phyloP scores from a whole-genome alignment of 495 filamentous ascomycete genomes.

The Penicillium nucicola region DNA sequence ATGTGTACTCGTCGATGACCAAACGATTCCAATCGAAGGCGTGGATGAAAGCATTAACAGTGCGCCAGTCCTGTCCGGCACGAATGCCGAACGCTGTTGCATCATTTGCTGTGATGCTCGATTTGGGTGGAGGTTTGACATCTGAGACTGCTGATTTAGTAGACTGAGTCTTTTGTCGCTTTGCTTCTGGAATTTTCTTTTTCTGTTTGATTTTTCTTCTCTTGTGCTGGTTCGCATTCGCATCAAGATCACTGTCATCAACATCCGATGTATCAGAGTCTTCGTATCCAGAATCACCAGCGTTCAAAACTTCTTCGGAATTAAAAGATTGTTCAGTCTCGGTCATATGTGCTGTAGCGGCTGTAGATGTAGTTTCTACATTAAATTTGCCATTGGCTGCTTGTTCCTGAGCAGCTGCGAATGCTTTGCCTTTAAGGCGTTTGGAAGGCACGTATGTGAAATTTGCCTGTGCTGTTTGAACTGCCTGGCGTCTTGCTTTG shows the following conservation, averaged over 20 bases:
- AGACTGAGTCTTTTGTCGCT: neutral
- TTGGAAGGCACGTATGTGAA: slow-evolving; percentile 30
- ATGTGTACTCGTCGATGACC: slow-evolving; percentile 69
- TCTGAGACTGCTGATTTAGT: neutral
- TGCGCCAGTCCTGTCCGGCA: slow-evolving; percentile 9
- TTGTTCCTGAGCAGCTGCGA: slow-evolving; percentile 2
- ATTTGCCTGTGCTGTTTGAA: slow-evolving; percentile 15
- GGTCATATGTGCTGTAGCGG: no score
- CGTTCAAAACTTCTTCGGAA: neutral
- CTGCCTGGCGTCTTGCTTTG: slow-evolving; percentile 16
- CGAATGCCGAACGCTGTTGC: slow-evolving; percentile 25
- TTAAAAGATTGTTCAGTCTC: no score
- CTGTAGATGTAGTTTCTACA: neutral
- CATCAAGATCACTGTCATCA: no score
- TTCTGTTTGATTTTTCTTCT: neutral
- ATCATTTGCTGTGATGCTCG: slow-evolving; percentile 16
- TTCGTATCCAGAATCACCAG: slow-evolving; percentile 1
- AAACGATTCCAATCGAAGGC: slow-evolving; percentile 60
- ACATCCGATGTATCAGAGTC: slow-evolving; percentile 1
- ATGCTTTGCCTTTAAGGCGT: slow-evolving; percentile 26
- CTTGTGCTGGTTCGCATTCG: neutral
- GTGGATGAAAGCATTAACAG: slow-evolving; percentile 43
- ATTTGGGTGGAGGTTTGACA: slow-evolving; percentile 1
- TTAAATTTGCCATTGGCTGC: neutral
- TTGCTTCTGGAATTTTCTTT: neutral